Base-by-base conservation (phyloP, 2,329 filamentous ascomycete genomes). In the Colletotrichum theobromicola region DNA sequence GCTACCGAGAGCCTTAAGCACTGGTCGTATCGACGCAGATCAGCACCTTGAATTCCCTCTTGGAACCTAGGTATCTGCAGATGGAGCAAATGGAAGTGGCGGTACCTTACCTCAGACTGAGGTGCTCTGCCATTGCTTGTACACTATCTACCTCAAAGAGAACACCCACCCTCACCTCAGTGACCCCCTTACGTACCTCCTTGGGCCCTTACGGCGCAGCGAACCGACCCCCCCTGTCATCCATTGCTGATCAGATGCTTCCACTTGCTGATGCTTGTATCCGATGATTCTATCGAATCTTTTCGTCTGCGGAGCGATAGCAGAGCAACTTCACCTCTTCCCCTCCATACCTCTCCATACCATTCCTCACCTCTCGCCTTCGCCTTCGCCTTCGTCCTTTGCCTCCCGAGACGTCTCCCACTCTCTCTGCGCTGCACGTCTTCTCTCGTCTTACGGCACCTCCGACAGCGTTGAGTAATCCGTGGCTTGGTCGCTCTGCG, bases 271-370 rank as follows among this genome's bases (percentile, higher is more conserved):
- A 74, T 71, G 62, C 68, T 58, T 72, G 61, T 65, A 67, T 26
- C 58, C 64, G 62, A 62, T 75, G 69, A 75, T 75, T 72, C 72
- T 67, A 34, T 72, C 30, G 61, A 66, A 67, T 75, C 57, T 53
- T 72, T 60, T 55, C 46, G 21, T 63, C 32, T 62, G 37, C 55
- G 42, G 32, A 50, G 65, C 53, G 50, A 28, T 35, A 60, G 28
- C 24, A 55, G 15, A 63, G 50, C 62, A 62, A 63, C 58, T 37
- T 67, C 42, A 72, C 16, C 42, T 67, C 46, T 63, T 32, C 28
- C 57, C 68, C 57, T 72, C 46, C 46, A 58, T 28, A 32, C 37
- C 30, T 57, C 30, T 30, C 28, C 53, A 28, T 30, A 26, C 71
- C 35, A 60, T n/a, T 34, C 15, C 37, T 34, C 13, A 15, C 28